Base-by-base conservation (phyloP, 2,329 filamentous ascomycete species). In the Dothideomycetidae sp. region DNA sequence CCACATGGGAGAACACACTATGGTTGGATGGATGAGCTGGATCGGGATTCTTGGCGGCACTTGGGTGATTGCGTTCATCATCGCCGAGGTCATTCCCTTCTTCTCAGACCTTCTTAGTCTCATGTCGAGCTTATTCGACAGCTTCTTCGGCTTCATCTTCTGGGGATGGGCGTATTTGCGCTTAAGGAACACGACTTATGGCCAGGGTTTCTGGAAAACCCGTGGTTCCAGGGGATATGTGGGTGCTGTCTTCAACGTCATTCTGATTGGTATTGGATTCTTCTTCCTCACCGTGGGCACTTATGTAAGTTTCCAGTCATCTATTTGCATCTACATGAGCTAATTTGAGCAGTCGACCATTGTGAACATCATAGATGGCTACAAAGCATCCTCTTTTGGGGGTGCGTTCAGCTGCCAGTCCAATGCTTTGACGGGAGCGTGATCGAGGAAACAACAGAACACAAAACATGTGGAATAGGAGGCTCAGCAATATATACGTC, bases 121-220 rank as follows among this genome's bases (percentile, higher is more conserved):
- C 43, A 81, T 85, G 78, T 81, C 76, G n/a, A 83, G 83, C 3
- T 70, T 93, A 1, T 93, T 93, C 53, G 84, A 93, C 60, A 88
- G 81, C 37, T 88, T 85, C 68, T 88, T 88, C 50, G 86, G 86
- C 15, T 94, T 93, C 66, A 93, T 93, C 53, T 94, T 93, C 66
- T 94, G 81, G 81, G 81, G 79, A 10, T 70, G 83, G 1, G 81
- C 81, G 1, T 88, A 83, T 53, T 71, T 85, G 51, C 71, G 79
- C 39, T 82, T 88, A 79, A 69, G 80, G 33, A 62, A 62, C 13
- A 78, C 71, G 1, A 78, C 82, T 44, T 67, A 73, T 23, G 66
- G 68, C 5, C 53, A 67, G 2, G 59, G 63, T 1, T 66, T 71
- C 19, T 66, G 70, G 35, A 68, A 64, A 44, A 61, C 60, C 1